Percentiles rank a stretch among this genome's conserved stretches.
Evolutionary conservation across 2,329 filamentous ascomycete genomes (phyloP).

Genomic region (Nakataea oryzae): DNA sequence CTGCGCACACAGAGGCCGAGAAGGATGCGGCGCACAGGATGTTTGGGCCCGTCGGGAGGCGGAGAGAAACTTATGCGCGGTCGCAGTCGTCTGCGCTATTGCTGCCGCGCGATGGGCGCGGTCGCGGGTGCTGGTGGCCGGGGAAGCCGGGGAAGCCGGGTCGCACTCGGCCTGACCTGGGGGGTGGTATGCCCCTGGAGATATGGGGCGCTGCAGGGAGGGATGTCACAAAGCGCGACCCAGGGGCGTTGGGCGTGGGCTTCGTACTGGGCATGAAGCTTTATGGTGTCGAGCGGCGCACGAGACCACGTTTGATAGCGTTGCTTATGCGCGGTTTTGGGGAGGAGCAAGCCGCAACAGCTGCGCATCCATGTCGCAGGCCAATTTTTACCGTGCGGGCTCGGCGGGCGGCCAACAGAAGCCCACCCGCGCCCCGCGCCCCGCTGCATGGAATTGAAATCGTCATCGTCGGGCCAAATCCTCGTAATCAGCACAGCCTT

Average conservation of each 20-base stretch:
- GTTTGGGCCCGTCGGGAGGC: not conserved
- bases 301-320: not conserved
- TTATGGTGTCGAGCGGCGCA: not conserved
- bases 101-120: no score
- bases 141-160: no score
- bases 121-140: no score
- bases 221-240: not conserved
- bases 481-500: no score
- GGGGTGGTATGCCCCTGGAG: not conserved
- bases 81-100: no score
- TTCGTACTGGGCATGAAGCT: not conserved
- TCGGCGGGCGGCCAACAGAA: not conserved
- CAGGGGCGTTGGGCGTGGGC: not conserved
- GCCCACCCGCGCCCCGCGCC: no score
- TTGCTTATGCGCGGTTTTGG: not conserved
- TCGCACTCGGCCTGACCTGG: no score
- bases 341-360: not conserved
- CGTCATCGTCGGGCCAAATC: no score
- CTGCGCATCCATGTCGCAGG: not conserved
- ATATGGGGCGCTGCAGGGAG: not conserved
- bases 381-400: not conserved
- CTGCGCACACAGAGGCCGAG: not conserved
- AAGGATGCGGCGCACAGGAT: not conserved
- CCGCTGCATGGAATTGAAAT: not conserved
- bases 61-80: no score